Evolutionary conservation across 2,329 filamentous ascomycete species (phyloP).

Genomic region (Fusarium sp.): DNA sequence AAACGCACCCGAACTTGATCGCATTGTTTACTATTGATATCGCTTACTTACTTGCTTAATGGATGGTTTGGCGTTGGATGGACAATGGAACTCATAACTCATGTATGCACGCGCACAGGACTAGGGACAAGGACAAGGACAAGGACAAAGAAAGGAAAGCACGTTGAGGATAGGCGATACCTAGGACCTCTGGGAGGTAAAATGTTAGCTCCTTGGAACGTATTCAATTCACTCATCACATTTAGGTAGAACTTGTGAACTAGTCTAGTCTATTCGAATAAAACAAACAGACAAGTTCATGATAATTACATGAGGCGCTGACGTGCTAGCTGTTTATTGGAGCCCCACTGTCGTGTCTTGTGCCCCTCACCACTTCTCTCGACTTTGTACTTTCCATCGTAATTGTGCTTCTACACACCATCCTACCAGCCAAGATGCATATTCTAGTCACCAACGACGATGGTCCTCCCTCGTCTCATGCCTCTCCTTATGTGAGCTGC

Average conservation of each 20-base stretch:
- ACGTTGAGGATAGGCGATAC: constrained; percentile 25
- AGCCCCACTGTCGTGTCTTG: constrained; percentile 33
- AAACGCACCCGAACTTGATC: constrained; percentile 51
- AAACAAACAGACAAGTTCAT: constrained; percentile 36
- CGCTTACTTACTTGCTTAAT: constrained; percentile 28
- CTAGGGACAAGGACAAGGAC: neutral
- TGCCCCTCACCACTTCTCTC: constrained; percentile 33
- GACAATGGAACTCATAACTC: constrained; percentile 8
- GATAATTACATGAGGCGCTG: constrained; percentile 32
- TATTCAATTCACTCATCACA: constrained; percentile 30
- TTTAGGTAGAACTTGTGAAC: constrained; percentile 37
- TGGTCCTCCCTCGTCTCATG: constrained; percentile 80
- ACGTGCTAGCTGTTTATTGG: constrained; percentile 26
- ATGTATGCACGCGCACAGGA: constrained; percentile 27
- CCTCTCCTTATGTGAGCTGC: constrained; percentile 83
- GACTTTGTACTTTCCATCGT: neutral
- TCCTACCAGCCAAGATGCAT: constrained; percentile 61
- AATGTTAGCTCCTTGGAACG: constrained; percentile 26
- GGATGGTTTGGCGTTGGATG: constrained; percentile 40
- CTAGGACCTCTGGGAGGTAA: constrained; percentile 20
- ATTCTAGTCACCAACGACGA: constrained; percentile 82
- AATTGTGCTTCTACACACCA: neutral
- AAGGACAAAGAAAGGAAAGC: neutral
- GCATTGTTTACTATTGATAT: constrained; percentile 24
- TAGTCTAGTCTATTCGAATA: constrained; percentile 19